phyloP scores from a whole-genome alignment of 176 grass and related monocot genomes.

The Rhipidocladum racemiflorum region DNA sequence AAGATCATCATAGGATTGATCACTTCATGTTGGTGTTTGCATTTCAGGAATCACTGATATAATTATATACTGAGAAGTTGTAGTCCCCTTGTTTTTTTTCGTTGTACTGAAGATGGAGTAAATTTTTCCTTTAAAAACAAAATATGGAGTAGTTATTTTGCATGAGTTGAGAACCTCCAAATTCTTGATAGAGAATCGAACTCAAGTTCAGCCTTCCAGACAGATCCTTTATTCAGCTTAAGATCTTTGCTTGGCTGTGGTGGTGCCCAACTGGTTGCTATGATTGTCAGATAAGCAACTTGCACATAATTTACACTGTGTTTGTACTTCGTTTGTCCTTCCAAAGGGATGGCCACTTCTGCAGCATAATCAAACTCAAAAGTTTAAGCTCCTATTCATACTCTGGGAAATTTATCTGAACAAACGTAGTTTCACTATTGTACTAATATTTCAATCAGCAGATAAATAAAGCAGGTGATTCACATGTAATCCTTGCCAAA shows the following conservation, averaged over 20 bases:
- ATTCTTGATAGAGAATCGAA: not conserved
- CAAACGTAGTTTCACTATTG: not conserved
- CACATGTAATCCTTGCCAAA: not conserved
- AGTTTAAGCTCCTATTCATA: too few species aligned
- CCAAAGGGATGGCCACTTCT: not conserved
- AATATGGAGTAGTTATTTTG: not conserved
- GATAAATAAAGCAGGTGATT: not conserved
- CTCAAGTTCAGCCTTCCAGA: not conserved
- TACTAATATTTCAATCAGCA: not conserved
- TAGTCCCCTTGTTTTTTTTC: not conserved
- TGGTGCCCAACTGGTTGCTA: not conserved
- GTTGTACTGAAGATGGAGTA: not conserved
- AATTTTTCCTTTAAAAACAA: too few species aligned
- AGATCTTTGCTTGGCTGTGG: slow-evolving; percentile 9
- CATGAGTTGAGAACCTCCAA: not conserved
- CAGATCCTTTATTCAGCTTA: not conserved
- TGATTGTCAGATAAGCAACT: slow-evolving; percentile 5
- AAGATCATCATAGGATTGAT: not conserved
- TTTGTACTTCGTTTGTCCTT: not conserved
- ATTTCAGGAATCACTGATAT: not conserved
- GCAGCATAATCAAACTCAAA: not conserved
- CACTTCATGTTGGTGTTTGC: not conserved
- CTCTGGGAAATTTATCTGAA: too few species aligned
- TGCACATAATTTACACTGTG: not conserved
- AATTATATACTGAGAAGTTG: too few species aligned